Evolutionary conservation across 768 basidiomycete genomes (phyloP), one percentile per base, ranked within the genome.

Genomic region (Boletellus sp.): DNA sequence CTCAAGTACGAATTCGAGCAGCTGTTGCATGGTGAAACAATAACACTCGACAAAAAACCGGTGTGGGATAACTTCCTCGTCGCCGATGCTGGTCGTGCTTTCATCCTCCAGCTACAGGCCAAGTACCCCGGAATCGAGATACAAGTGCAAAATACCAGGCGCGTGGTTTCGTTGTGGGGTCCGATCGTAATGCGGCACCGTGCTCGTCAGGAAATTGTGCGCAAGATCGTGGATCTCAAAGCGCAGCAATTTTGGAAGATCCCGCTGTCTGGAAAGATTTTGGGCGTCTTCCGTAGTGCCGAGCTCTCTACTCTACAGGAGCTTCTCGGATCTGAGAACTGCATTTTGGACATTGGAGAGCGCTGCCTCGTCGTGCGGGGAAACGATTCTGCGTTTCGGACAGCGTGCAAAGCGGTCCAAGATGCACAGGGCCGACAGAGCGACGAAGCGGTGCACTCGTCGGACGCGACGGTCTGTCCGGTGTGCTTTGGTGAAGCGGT

Each of bases 31-130:
- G 87, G 88, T 1, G 84, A 90, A 54, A 67, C 76, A 3, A 62
- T 87, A 31, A 72, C 66, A 23, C 57, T 76, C 16, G 74, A 80
- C 39, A 79, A 75, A 24, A 76, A 77, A 35, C 67, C 73, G 2
- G 68, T 78, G 8, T 91, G 87, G 87, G 83, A 90, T 51, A 69
- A 73, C 4, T 89, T 79, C 64, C 84, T 91, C 52, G 59, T 60
- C 19, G 54, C 70, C 4, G 50, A 56, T 0, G 65, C 65, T 6
- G 85, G 85, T 0, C 35, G 41, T 0, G 19, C 13, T 0, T 88
- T 77, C 60, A 45, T 90, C 41, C 56, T 68, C 1, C 61, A 70
- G 1, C 47, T 89, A 11, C 71, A 79, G 47, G 52, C 48, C 2
- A 50, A 54, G 10, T 59, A 75, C 40, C 64, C 69, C 0, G 71